These are phyloP conservation scores for Ceriops decandra DNA, from an alignment of 345 rosid species.

Conservation along the genomic window DNA sequence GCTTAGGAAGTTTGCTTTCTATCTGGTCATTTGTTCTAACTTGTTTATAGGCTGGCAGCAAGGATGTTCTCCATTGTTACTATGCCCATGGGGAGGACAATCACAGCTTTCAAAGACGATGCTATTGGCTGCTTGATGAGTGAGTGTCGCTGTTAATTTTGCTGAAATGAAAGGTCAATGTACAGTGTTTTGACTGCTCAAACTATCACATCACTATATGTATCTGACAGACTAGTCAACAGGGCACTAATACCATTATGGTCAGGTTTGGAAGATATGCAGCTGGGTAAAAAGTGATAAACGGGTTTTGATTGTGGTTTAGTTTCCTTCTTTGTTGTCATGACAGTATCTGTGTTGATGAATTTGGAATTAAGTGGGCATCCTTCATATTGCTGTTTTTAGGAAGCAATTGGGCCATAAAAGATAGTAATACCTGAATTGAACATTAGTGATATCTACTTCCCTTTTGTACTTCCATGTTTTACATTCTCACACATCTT, in stretches of 20 bases:
- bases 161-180: not conserved
- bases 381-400: too few relatives aligned
- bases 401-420: too few relatives aligned
- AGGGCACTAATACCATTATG: not conserved
- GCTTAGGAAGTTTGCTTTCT: not conserved
- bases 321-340: not conserved
- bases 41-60: conserved; percentile 64
- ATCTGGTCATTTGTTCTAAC: not conserved
- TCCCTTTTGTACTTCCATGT: not conserved
- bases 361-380: too few relatives aligned
- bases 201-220: not conserved
- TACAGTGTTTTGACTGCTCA: conserved; percentile 4
- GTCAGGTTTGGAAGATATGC: too few relatives aligned
- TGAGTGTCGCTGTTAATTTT: conserved; percentile 36
- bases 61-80: conserved; percentile 89
- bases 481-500: not conserved
- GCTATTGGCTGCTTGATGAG: conserved; percentile 97
- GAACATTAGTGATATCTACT: not conserved
- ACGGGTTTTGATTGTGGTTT: not conserved
- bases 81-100: conserved; percentile 93
- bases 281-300: too few relatives aligned
- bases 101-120: conserved; percentile 76
- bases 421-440: not conserved
- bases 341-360: too few relatives aligned
- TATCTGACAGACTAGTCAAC: not conserved